Conservation (phyloP, 192 early-diverging fungal genomes). For the Coemansia furcata region DNA sequence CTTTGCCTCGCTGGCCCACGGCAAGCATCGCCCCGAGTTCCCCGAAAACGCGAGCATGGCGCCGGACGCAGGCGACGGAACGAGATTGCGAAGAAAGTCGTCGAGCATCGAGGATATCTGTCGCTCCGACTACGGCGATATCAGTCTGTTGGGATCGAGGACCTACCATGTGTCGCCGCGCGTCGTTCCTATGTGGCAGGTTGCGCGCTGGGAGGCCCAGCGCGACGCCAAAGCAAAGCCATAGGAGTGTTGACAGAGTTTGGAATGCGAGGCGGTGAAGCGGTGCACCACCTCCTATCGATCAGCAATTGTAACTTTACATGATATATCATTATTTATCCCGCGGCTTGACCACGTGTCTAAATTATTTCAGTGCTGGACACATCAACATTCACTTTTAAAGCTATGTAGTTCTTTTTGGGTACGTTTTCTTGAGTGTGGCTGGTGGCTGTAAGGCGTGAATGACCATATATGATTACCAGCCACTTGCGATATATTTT, state of each 20-base stretch:
- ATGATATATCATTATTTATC: background rate
- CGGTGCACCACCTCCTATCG: background rate
- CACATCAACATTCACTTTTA: background rate
- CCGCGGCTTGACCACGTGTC: no score
- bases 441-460: constrained; percentile 4
- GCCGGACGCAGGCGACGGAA: background rate
- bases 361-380: background rate
- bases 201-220: constrained; percentile 26
- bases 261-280: no score
- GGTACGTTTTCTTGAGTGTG: background rate
- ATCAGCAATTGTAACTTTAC: background rate
- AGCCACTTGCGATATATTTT: background rate
- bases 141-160: constrained; percentile 24
- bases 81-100: constrained; percentile 10
- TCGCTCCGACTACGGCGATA: constrained; percentile 40
- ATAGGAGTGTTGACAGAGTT: background rate
- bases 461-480: background rate
- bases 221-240: constrained; percentile 8
- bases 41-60: constrained; percentile 12
- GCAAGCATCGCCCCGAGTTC: constrained; percentile 19
- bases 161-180: constrained; percentile 42
- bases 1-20: constrained; percentile 33
- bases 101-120: constrained; percentile 36
- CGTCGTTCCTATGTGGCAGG: constrained; percentile 41
- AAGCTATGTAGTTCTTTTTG: background rate